phyloP scores from a whole-genome alignment of 2,329 filamentous ascomycete species.

The Colletotrichum tabaci region DNA sequence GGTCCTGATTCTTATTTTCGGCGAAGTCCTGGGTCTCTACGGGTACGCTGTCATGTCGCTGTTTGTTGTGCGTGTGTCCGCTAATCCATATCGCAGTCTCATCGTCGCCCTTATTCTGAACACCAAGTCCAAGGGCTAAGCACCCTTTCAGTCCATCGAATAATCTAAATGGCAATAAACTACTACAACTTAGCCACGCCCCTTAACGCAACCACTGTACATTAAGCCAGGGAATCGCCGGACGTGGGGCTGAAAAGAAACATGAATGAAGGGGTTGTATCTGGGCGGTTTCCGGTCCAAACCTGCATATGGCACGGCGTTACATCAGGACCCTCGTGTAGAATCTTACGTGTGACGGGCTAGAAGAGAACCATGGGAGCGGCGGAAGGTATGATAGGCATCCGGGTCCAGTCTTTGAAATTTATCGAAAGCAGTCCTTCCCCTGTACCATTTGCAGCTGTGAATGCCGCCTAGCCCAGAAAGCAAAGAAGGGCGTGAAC shows the following conservation, averaged over 20 bases:
- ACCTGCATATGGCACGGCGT: slow-evolving; percentile 57
- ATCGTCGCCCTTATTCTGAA: slow-evolving; percentile 96
- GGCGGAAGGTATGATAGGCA: slow-evolving; percentile 40
- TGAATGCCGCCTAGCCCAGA: too few relatives aligned
- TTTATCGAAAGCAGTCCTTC: slow-evolving; percentile 30
- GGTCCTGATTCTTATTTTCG: slow-evolving; percentile 99
- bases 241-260: slow-evolving; percentile 31
- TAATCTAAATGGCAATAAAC: slow-evolving; percentile 17
- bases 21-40: slow-evolving; percentile 96
- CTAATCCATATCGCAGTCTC: slow-evolving; percentile 68
- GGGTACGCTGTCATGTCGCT: slow-evolving; percentile 71
- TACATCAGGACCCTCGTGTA: slow-evolving; percentile 52
- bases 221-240: slow-evolving; percentile 38
- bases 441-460: neutral
- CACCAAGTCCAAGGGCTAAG: slow-evolving; percentile 81
- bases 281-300: slow-evolving; percentile 36
- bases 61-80: too few relatives aligned
- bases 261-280: slow-evolving; percentile 38
- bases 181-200: slow-evolving; percentile 29
- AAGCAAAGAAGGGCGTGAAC: too few relatives aligned
- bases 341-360: slow-evolving; percentile 48
- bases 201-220: slow-evolving; percentile 37
- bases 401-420: slow-evolving; percentile 34
- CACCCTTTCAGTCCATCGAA: neutral
- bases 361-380: slow-evolving; percentile 36